These are phyloP conservation scores for Leccinum subrobustum DNA, from an alignment of 1,284 basidiomycete genomes.

Conservation along the genomic window DNA sequence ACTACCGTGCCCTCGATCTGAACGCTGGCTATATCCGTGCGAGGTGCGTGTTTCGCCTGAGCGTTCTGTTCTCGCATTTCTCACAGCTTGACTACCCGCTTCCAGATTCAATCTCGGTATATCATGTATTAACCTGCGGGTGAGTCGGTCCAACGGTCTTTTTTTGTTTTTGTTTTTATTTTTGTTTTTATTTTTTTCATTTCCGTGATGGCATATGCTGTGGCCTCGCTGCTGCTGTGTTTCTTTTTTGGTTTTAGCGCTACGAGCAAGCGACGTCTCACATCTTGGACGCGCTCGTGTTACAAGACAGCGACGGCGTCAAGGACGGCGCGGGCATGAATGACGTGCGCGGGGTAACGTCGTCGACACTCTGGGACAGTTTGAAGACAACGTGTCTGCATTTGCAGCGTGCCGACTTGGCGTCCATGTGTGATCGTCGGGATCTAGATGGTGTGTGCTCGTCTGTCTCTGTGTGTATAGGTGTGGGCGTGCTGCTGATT, in stretches of 20 bases:
- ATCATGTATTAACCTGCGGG: constrained; percentile 83
- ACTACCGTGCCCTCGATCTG: constrained; percentile 85
- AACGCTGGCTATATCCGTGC: constrained; percentile 95
- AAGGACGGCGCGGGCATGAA: constrained; percentile 45
- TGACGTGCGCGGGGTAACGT: constrained; percentile 69
- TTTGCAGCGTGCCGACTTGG: constrained; percentile 71
- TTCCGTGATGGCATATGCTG: not conserved
- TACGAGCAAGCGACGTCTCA: constrained; percentile 84
- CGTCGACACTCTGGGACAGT: constrained; percentile 80
- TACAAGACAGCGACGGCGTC: constrained; percentile 81
- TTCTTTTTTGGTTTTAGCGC: constrained; percentile 42
- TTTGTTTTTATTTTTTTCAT: not conserved
- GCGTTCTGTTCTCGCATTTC: not conserved
- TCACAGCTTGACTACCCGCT: not conserved
- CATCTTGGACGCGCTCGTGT: constrained; percentile 79
- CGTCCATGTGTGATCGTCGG: constrained; percentile 20
- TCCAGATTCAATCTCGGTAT: constrained; percentile 88
- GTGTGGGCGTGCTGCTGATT: not conserved
- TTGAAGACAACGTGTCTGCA: constrained; percentile 78
- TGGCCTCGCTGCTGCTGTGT: not conserved
- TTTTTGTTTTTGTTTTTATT: not conserved
- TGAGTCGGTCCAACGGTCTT: constrained; percentile 37
- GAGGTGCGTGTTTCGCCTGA: constrained; percentile 43
- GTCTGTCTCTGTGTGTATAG: no score
- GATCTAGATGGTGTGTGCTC: no score